A percentile compares a stretch with the other conserved stretches of the same genome.
These are phyloP conservation scores for Ceratocystis eucalypticola DNA, from an alignment of 2,329 filamentous ascomycete genomes.

Conservation along the genomic window DNA sequence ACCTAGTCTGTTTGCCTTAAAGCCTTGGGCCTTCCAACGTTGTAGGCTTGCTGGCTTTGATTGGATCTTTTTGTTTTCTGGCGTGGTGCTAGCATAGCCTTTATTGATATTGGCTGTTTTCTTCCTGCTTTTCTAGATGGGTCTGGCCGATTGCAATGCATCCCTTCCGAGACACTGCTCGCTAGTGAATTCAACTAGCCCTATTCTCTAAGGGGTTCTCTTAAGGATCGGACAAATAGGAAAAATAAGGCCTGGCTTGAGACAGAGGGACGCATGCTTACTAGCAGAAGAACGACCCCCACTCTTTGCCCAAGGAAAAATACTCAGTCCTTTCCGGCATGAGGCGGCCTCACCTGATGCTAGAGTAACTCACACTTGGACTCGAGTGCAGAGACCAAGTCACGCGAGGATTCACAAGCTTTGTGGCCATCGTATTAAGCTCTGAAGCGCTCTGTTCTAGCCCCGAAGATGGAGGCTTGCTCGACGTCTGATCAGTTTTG, in stretches of 20 bases:
- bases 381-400: too few species aligned
- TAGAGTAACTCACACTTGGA: too few species aligned
- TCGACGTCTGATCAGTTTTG: too few species aligned
- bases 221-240: conserved; percentile 3
- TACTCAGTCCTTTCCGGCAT: too few species aligned
- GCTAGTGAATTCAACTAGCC: background rate
- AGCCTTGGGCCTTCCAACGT: background rate
- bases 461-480: too few species aligned
- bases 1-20: background rate
- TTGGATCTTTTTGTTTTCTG: background rate
- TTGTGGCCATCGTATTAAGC: too few species aligned
- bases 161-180: background rate
- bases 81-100: too few species aligned
- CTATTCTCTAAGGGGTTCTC: background rate
- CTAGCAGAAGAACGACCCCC: too few species aligned
- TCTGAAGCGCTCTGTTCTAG: too few species aligned
- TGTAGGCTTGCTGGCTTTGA: background rate
- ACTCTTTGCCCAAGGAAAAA: too few species aligned
- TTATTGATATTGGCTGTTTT: background rate
- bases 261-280: background rate
- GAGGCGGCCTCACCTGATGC: too few species aligned
- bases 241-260: background rate
- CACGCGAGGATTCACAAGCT: too few species aligned
- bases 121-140: background rate
- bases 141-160: background rate